A percentile compares a stretch with the other conserved stretches of the same genome.
Evolutionary conservation across 2,329 filamentous ascomycete genomes (phyloP).

Genomic region (Fusarium stilboides): DNA sequence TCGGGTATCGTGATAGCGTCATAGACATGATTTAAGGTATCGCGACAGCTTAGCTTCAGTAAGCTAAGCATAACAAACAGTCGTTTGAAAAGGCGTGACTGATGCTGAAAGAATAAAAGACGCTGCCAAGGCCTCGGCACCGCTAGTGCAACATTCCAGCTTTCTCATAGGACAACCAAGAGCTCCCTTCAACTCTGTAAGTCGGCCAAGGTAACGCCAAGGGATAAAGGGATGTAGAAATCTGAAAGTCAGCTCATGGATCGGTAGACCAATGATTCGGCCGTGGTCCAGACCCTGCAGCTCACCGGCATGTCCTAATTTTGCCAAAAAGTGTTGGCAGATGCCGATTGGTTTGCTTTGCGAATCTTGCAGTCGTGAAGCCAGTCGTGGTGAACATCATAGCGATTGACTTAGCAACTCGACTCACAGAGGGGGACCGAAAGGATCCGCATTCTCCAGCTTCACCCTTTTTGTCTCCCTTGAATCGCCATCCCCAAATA

Average conservation of each 20-base stretch:
- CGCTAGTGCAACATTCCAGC: conserved; percentile 35
- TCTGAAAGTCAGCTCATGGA: conserved; percentile 32
- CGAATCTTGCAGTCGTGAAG: not conserved
- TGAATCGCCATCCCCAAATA: conserved; percentile 62
- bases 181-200: conserved; percentile 20
- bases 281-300: conserved; percentile 16
- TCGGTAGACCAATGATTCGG: conserved; percentile 29
- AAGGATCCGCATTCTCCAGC: conserved; percentile 62
- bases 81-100: conserved; percentile 15
- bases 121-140: conserved; percentile 38
- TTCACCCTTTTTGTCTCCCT: conserved; percentile 64
- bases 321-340: conserved; percentile 24
- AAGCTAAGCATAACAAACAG: conserved; percentile 16
- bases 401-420: conserved; percentile 40
- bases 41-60: conserved; percentile 15
- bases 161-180: conserved; percentile 11
- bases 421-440: conserved; percentile 61
- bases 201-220: conserved; percentile 23
- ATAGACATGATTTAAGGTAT: conserved; percentile 38
- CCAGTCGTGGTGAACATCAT: conserved; percentile 4
- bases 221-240: conserved; percentile 23
- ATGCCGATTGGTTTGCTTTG: conserved; percentile 26
- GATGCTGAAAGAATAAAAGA: conserved; percentile 24
- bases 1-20: conserved; percentile 39
- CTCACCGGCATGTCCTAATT: not conserved